Evolutionary conservation across 257 asterid species (phyloP).

Genomic region (Rhazya stricta): DNA sequence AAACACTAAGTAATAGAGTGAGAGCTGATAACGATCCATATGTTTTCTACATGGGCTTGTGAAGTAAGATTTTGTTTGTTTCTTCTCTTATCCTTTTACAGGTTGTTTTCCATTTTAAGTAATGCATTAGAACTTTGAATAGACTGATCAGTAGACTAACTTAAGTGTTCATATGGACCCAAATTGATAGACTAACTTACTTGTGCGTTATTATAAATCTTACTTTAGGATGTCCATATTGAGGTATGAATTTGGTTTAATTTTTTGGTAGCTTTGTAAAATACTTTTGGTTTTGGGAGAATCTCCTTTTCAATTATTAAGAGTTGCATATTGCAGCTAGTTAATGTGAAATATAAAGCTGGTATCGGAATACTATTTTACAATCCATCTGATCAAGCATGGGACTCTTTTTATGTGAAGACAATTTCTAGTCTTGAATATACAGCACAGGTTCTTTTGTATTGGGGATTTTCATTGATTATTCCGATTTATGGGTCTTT

Average conservation of each 20-base stretch:
- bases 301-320: neutral
- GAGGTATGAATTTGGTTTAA: neutral
- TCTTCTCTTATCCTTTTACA: constrained; percentile 13
- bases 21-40: constrained; percentile 7
- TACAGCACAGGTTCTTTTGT: neutral
- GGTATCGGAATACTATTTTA: neutral
- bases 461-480: neutral
- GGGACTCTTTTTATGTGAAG: no score
- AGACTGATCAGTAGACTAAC: constrained; percentile 42
- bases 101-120: neutral
- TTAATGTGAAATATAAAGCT: neutral
- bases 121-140: constrained; percentile 6
- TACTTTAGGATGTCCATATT: neutral
- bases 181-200: constrained; percentile 5
- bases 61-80: constrained; percentile 31
- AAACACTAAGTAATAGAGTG: constrained; percentile 16
- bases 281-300: no score
- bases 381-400: neutral
- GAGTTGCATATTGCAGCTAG: neutral
- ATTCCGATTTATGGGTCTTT: neutral
- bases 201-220: neutral
- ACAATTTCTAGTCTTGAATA: neutral
- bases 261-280: no score
- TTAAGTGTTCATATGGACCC: constrained; percentile 40
- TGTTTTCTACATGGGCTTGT: constrained; percentile 31